Base-by-base conservation (phyloP, 805 yeast species). In the Pichia manshurica region DNA sequence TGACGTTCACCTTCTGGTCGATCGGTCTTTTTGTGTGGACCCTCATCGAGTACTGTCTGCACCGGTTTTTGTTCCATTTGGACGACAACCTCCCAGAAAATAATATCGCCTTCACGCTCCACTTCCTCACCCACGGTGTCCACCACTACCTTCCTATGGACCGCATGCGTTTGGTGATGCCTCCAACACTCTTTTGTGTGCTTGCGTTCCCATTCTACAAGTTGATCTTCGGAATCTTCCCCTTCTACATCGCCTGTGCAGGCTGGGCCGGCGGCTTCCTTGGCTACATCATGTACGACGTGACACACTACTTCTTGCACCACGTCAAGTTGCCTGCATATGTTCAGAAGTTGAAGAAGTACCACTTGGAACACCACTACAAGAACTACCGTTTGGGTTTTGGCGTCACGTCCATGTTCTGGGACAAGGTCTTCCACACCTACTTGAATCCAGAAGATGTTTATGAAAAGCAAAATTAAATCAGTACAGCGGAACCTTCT, bases 141-240 rank as follows among this genome's bases (percentile, higher is more conserved):
- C 99, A 93, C 66, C 99, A 93, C 67, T 93, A 87, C 66, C 75
- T 93, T 56, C 99, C 99, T 53, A 93, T 95, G 99, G 99, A 93
- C 70, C 79, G 78, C 51, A 73, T 79, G 64, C 81, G 99, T 64
- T 77, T 93, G 59, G 99, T 93, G 33, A 84, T 93, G 86, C 99
- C 99, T 3, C 99, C 99, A 43, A 74, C 97, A 0, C 70, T 93
- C 61, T 83, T 91, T 54, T 53, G 83, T 15, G 67, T 77, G 2
- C 69, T 93, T 53, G 81, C 88, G 42, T 77, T 74, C 35, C 99
- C 99, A 40, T 77, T 93, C 67, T 87, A 86, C 69, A 78, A 70
- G 55, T 65, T 87, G 46, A 93, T 93, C 16, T 93, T 89, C 61
- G 63, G 71, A 4, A 53, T 89, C 7, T 75, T 93, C 57, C 95